A percentile compares a stretch with the other conserved stretches of the same genome.
phyloP scores from a whole-genome alignment of 129 eudicot species.

The Dittrichia graveolens region DNA sequence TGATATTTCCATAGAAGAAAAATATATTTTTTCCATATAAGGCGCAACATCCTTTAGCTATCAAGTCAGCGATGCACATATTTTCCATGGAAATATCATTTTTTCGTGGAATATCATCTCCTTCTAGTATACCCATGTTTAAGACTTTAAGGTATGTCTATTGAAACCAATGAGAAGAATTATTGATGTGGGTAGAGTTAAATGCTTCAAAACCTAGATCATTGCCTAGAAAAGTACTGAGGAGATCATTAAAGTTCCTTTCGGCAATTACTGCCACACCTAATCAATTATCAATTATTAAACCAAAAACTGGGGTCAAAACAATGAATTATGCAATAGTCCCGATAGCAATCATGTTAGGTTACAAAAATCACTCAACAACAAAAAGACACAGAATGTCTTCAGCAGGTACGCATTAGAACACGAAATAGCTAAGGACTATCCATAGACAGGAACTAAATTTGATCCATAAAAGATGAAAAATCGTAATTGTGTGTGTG shows the following conservation, averaged over 20 bases:
- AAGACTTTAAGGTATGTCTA: neutral
- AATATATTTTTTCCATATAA: no score
- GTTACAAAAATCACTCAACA: neutral
- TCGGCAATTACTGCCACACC: constrained; percentile 8
- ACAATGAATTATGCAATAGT: neutral
- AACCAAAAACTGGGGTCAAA: neutral
- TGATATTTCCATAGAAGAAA: no score
- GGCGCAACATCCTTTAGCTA: no score
- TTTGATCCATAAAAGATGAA: neutral
- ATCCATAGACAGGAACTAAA: neutral
- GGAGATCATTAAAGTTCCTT: neutral
- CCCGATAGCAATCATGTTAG: neutral
- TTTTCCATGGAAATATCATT: no score
- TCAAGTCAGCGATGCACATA: no score
- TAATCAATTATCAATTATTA: neutral
- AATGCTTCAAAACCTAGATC: constrained; percentile 28
- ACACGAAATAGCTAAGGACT: neutral
- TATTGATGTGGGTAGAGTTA: neutral
- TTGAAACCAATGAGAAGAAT: constrained; percentile 2
- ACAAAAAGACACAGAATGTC: neutral
- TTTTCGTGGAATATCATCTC: no score
- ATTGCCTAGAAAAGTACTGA: constrained; percentile 1
- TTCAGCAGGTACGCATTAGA: neutral
- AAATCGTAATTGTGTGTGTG: neutral
- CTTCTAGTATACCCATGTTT: constrained; percentile 11